A percentile compares a stretch with the other conserved stretches of the same genome.
These are phyloP conservation scores for Bruguiera sexangula DNA, from an alignment of 345 rosid species.

Conservation along the genomic window DNA sequence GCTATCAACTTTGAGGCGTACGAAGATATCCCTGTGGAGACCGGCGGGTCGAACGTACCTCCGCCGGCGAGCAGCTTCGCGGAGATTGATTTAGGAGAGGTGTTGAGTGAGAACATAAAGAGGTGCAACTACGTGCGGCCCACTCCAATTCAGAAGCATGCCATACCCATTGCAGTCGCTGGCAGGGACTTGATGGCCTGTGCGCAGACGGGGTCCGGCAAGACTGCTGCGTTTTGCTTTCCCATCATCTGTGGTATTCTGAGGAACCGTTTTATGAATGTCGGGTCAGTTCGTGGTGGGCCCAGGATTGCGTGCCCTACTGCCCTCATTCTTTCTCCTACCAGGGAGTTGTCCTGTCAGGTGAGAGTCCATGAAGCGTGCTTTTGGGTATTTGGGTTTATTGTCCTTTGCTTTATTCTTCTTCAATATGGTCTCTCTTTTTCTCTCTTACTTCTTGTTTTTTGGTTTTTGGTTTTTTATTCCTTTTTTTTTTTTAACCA, in stretches of 20 bases:
- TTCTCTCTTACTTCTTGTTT: not conserved
- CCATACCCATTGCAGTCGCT: conserved; percentile 48
- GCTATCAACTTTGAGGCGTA: conserved; percentile 44
- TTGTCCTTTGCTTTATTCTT: not conserved
- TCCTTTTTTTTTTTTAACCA: not conserved
- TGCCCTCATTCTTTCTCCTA: conserved; percentile 51
- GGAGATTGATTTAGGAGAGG: conserved; percentile 37
- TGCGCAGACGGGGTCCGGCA: conserved; percentile 60
- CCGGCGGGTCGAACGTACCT: conserved; percentile 33
- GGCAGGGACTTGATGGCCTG: conserved; percentile 64
- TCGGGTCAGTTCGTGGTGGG: conserved; percentile 15
- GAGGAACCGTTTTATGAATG: not conserved
- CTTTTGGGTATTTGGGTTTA: not conserved
- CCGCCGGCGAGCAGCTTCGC: conserved; percentile 27
- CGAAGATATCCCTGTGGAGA: conserved; percentile 40
- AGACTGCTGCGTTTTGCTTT: conserved; percentile 54
- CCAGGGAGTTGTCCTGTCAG: conserved; percentile 59
- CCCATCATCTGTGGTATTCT: conserved; percentile 44
- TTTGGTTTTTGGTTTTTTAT: not conserved
- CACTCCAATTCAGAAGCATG: conserved; percentile 53
- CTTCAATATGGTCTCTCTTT: not conserved
- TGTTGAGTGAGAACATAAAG: conserved; percentile 33
- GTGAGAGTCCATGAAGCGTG: conserved; percentile 11
- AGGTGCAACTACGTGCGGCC: conserved; percentile 48
- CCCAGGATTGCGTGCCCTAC: conserved; percentile 27